phyloP scores from a whole-genome alignment of 768 basidiomycete species.

The Hebeloma cylindrosporum region DNA sequence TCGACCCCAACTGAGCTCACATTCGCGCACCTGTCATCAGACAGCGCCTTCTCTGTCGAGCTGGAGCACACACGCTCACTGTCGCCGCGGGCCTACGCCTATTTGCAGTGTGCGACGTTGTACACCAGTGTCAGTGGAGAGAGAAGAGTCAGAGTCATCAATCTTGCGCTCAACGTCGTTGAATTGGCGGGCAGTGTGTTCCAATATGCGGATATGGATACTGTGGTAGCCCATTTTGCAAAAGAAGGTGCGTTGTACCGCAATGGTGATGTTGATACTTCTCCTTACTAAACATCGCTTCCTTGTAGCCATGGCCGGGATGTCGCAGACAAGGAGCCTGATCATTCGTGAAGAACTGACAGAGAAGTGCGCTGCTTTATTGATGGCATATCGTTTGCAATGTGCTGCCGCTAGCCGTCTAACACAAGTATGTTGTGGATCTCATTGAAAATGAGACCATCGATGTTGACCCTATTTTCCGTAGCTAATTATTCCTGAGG shows the following conservation, averaged over 20 bases:
- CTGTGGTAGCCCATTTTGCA: conserved; percentile 67
- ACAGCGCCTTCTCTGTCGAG: conserved; percentile 74
- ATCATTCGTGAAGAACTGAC: conserved; percentile 85
- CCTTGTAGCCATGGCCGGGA: conserved; percentile 68
- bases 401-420: conserved; percentile 78
- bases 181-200: conserved; percentile 90
- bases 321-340: conserved; percentile 58
- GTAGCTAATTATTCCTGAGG: conserved; percentile 93
- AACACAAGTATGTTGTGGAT: conserved; percentile 63
- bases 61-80: conserved; percentile 72
- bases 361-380: conserved; percentile 76
- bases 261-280: background rate
- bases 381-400: conserved; percentile 84
- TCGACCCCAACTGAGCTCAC: conserved; percentile 71
- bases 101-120: conserved; percentile 83
- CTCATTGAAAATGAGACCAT: background rate
- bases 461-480: background rate
- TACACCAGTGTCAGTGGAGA: conserved; percentile 80
- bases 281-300: too few relatives aligned
- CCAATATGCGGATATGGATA: conserved; percentile 87
- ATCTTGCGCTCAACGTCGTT: conserved; percentile 80
- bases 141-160: conserved; percentile 81
- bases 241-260: conserved; percentile 63
- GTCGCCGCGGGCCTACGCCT: conserved; percentile 70
- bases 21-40: conserved; percentile 77